These are phyloP conservation scores for Blastosporella zonata DNA, from an alignment of 1,284 basidiomycete genomes.

Conservation along the genomic window DNA sequence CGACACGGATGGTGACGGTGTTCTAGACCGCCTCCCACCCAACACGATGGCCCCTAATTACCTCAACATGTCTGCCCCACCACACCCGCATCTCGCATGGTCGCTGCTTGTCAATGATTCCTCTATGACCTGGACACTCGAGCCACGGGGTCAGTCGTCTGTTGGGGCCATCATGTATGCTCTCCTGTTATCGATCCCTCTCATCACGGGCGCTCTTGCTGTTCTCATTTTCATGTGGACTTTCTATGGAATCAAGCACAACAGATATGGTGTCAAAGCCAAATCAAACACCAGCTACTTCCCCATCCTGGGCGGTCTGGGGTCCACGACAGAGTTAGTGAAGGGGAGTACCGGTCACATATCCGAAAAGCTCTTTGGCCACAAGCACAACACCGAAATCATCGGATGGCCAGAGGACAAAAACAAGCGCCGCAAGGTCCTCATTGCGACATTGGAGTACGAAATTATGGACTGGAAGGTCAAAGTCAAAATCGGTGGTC, in stretches of 20 bases:
- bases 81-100: conserved; percentile 82
- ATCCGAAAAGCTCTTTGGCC: conserved; percentile 66
- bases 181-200: conserved; percentile 74
- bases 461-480: conserved; percentile 96
- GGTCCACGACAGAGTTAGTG: conserved; percentile 58
- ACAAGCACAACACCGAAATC: conserved; percentile 56
- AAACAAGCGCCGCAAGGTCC: conserved; percentile 82
- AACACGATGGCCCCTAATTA: conserved; percentile 84
- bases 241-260: conserved; percentile 93
- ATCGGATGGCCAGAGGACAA: conserved; percentile 94
- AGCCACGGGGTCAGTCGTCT: conserved; percentile 77
- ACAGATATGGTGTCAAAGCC: conserved; percentile 83
- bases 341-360: conserved; percentile 50
- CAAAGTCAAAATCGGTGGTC: conserved; percentile 94
- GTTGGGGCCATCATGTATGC: conserved; percentile 85
- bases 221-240: conserved; percentile 90
- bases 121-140: conserved; percentile 71
- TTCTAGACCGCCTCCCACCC: conserved; percentile 86
- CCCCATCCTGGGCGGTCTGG: conserved; percentile 67
- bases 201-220: conserved; percentile 80
- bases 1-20: conserved; percentile 81
- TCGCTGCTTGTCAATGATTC: conserved; percentile 75
- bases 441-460: conserved; percentile 91
- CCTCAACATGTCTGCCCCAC: conserved; percentile 85
- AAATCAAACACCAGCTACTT: conserved; percentile 71